Evolutionary conservation across 306 rosid species (phyloP).

Genomic region (Dryas drummondii): DNA sequence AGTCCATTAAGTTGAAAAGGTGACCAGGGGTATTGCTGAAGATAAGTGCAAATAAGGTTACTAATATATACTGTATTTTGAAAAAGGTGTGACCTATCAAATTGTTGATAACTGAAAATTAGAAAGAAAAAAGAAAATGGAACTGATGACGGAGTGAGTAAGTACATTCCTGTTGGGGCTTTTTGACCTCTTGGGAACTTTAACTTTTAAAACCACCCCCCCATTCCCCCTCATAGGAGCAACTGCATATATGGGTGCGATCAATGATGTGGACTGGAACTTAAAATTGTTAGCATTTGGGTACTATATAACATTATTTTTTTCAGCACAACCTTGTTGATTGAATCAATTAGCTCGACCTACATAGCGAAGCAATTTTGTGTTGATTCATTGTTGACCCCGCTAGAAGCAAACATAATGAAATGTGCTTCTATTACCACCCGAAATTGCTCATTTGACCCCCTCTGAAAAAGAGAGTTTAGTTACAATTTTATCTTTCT

Average conservation of each 20-base stretch:
- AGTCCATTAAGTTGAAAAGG: background rate
- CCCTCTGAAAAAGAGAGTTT: too few species aligned
- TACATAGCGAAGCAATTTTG: background rate
- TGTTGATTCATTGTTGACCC: background rate
- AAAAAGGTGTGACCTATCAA: background rate
- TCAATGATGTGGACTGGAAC: background rate
- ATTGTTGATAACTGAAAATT: background rate
- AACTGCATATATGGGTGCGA: background rate
- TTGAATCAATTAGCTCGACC: background rate
- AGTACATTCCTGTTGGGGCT: background rate
- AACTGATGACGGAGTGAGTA: background rate
- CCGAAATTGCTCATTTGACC: too few species aligned
- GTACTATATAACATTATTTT: background rate
- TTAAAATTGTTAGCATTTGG: background rate
- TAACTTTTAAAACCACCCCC: background rate
- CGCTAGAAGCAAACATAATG: background rate
- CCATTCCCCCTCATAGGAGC: background rate
- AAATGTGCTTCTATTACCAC: too few species aligned
- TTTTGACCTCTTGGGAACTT: background rate
- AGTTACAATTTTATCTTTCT: too few species aligned
- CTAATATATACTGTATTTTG: background rate
- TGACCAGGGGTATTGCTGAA: background rate
- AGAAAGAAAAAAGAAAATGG: background rate
- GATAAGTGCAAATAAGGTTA: background rate
- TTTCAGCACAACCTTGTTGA: background rate